Evolutionary conservation across 352 stramenopile species (phyloP).

Genomic region (Albugo candida): DNA sequence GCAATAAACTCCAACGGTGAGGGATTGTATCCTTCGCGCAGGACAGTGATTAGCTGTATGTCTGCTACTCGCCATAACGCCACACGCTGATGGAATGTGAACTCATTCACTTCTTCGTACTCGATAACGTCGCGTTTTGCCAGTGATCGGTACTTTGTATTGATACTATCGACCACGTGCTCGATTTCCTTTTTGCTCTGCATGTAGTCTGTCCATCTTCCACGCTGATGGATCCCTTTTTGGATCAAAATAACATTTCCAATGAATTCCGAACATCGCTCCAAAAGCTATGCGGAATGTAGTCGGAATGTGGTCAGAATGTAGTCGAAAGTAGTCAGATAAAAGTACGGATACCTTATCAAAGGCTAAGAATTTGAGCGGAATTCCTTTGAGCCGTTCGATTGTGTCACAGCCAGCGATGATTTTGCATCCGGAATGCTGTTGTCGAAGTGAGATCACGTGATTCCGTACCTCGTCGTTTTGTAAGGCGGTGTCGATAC

Average conservation of each 20-base stretch:
- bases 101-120: slow-evolving; percentile 57
- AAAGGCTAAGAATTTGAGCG: slow-evolving; percentile 92
- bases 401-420: slow-evolving; percentile 87
- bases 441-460: slow-evolving; percentile 34
- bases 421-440: slow-evolving; percentile 59
- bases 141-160: slow-evolving; percentile 59
- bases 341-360: slow-evolving; percentile 22
- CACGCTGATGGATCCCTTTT: slow-evolving; percentile 53
- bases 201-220: slow-evolving; percentile 86
- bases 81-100: slow-evolving; percentile 44
- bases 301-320: too few relatives aligned
- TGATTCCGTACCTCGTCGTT: slow-evolving; percentile 22
- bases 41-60: slow-evolving; percentile 55
- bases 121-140: slow-evolving; percentile 37
- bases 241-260: slow-evolving; percentile 68
- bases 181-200: slow-evolving; percentile 89
- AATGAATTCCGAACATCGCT: slow-evolving; percentile 59
- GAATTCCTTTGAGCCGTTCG: slow-evolving; percentile 92
- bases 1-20: slow-evolving; percentile 72
- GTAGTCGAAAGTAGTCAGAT: too few relatives aligned
- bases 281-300: slow-evolving; percentile 48
- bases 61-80: slow-evolving; percentile 56
- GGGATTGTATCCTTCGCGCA: slow-evolving; percentile 59
- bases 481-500: slow-evolving; percentile 31
- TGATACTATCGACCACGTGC: slow-evolving; percentile 80